Evolutionary conservation across 2,329 filamentous ascomycete genomes (phyloP).

Genomic region (Monilinia fructigena): DNA sequence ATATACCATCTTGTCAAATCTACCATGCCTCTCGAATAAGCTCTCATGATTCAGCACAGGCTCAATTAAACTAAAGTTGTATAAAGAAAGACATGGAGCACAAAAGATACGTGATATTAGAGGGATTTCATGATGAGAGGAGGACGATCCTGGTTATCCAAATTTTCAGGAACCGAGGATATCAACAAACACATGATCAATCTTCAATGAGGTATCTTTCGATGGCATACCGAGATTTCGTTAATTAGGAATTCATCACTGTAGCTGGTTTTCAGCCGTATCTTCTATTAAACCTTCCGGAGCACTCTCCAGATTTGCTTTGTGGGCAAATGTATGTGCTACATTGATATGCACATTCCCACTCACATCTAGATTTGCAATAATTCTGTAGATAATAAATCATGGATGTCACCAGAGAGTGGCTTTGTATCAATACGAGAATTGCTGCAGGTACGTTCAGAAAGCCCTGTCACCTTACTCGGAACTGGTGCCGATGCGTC

Average conservation of each 20-base stretch:
- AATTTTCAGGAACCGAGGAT: too few species aligned
- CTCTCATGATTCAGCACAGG: neutral
- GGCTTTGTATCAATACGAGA: neutral
- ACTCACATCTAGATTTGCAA: neutral
- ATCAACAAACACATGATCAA: neutral
- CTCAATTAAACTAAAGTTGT: too few species aligned
- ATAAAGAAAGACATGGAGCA: neutral
- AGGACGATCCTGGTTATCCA: neutral
- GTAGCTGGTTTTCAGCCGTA: neutral
- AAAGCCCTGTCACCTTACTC: neutral
- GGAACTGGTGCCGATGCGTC: neutral
- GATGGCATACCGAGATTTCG: neutral
- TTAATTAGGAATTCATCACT: neutral
- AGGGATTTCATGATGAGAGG: neutral
- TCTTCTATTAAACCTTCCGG: neutral
- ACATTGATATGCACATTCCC: neutral
- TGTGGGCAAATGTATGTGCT: neutral
- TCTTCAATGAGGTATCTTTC: neutral
- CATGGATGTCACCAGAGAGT: neutral
- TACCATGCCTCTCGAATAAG: neutral
- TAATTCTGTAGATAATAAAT: neutral
- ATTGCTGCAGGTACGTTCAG: conserved; percentile 6
- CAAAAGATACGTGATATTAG: neutral
- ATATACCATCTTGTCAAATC: conserved; percentile 13
- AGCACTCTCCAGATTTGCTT: neutral